A percentile compares a stretch with the other conserved stretches of the same genome.
Evolutionary conservation across 192 early-diverging fungal genomes (phyloP).

Genomic region (Coemansia sp.): DNA sequence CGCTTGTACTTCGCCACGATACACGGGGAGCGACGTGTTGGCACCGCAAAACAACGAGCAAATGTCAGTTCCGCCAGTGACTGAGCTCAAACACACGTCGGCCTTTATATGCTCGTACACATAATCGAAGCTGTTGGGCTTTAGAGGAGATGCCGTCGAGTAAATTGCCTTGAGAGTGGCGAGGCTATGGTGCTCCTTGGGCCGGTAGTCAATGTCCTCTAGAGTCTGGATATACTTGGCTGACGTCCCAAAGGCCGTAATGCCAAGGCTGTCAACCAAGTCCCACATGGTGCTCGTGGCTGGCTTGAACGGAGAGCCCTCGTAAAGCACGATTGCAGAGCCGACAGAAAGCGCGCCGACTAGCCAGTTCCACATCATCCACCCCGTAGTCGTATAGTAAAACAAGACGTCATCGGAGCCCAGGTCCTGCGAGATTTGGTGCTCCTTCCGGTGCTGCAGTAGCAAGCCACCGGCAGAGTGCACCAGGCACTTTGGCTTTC

Average conservation of each 20-base stretch:
- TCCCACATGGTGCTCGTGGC: slow-evolving; percentile 75
- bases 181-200: slow-evolving; percentile 66
- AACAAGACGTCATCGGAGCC: slow-evolving; percentile 77
- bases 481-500: slow-evolving; percentile 95
- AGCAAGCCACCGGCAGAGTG: slow-evolving; percentile 90
- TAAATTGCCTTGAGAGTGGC: slow-evolving; percentile 74
- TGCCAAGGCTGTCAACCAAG: slow-evolving; percentile 71
- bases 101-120: slow-evolving; percentile 84
- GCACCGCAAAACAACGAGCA: slow-evolving; percentile 94
- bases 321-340: slow-evolving; percentile 81
- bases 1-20: slow-evolving; percentile 94
- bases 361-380: slow-evolving; percentile 99
- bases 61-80: slow-evolving; percentile 98
- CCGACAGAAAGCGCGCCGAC: slow-evolving; percentile 79
- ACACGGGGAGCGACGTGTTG: slow-evolving; percentile 86
- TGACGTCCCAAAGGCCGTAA: slow-evolving; percentile 91
- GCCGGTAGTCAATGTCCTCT: slow-evolving; percentile 72
- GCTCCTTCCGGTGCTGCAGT: slow-evolving; percentile 94
- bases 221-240: slow-evolving; percentile 95
- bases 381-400: slow-evolving; percentile 89
- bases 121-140: slow-evolving; percentile 91
- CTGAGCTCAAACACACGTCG: slow-evolving; percentile 87
- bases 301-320: slow-evolving; percentile 94
- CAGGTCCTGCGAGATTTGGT: slow-evolving; percentile 84
- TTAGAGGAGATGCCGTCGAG: slow-evolving; percentile 93